phyloP scores from a whole-genome alignment of 2,329 filamentous ascomycete genomes.

The Thelonectria olida region DNA sequence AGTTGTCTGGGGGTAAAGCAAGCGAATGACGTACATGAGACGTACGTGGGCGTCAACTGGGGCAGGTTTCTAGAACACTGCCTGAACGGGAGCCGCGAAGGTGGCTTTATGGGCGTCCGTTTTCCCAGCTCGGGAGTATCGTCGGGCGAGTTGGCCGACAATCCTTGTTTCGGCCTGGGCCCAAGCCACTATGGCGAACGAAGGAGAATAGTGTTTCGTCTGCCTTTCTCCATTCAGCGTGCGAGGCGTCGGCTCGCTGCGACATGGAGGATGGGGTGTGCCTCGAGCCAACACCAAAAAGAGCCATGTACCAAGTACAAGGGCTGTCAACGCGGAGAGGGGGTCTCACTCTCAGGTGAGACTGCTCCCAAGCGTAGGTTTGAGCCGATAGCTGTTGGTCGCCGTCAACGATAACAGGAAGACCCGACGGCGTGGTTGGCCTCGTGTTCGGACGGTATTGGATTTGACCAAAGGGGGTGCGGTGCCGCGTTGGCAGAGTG shows the following conservation, averaged over 20 bases:
- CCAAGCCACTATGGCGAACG: constrained; percentile 11
- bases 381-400: constrained; percentile 24
- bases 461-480: constrained; percentile 25
- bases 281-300: background rate
- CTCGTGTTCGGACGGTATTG: constrained; percentile 25
- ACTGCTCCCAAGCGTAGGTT: constrained; percentile 16
- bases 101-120: background rate
- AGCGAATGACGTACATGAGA: background rate
- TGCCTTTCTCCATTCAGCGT: constrained; percentile 17
- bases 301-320: constrained; percentile 36
- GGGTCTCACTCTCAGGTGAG: constrained; percentile 2
- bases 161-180: constrained; percentile 6
- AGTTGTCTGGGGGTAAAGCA: constrained; percentile 15
- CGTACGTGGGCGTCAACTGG: background rate
- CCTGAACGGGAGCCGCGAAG: constrained; percentile 30
- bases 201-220: constrained; percentile 25
- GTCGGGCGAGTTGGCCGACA: constrained; percentile 12
- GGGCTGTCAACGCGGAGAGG: constrained; percentile 7
- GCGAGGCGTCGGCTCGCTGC: constrained; percentile 13
- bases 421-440: constrained; percentile 23
- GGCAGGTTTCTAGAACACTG: constrained; percentile 34
- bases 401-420: constrained; percentile 13
- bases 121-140: background rate
- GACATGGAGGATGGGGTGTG: constrained; percentile 18
- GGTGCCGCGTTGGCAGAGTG: constrained; percentile 25